Conservation (phyloP, 306 rosid genomes). For the apple (Malus domestica) region ASM211411v1 NC_041791.1:30412501-30413000, state of each 20-base stretch:
- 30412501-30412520: constrained; percentile 94
- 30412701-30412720: background rate
- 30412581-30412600: background rate
- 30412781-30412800: background rate
- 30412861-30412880: background rate
- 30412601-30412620: background rate
- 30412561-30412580: constrained; percentile 44
- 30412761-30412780: background rate
- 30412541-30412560: constrained; percentile 99
- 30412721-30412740: background rate
- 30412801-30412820: background rate
- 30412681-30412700: background rate
- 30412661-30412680: background rate
- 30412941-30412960: background rate
- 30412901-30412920: background rate
- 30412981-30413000: background rate
- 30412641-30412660: background rate
- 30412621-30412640: background rate
- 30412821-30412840: background rate
- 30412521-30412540: constrained; percentile 94
- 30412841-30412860: background rate
- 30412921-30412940: background rate
- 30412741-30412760: background rate
- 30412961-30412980: background rate
- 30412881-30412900: background rate